Conservation (phyloP, 768 basidiomycete genomes). For the Mycena leptocephala region DNA sequence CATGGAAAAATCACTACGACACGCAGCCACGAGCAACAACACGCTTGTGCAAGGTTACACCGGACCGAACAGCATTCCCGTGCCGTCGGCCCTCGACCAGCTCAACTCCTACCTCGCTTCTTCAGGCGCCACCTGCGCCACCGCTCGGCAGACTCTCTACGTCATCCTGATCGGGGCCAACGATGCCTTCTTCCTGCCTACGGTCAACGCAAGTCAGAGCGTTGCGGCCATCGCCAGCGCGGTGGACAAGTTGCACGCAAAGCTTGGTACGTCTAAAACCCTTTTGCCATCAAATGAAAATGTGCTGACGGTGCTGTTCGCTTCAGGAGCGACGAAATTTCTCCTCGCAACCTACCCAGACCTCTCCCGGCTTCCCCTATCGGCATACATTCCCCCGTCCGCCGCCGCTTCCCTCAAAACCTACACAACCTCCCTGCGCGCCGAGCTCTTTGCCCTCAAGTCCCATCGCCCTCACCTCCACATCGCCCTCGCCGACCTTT, state of each 20-base stretch:
- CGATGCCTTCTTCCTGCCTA: neutral
- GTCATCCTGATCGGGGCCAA: neutral
- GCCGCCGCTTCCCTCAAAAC: neutral
- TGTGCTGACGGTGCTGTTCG: neutral
- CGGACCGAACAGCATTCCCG: neutral
- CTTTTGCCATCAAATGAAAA: neutral
- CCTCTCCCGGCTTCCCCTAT: slow-evolving; percentile 2
- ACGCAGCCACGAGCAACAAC: slow-evolving; percentile 1
- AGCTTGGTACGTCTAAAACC: neutral
- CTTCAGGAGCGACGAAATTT: neutral
- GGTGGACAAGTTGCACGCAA: neutral
- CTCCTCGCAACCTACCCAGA: neutral
- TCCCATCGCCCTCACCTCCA: neutral
- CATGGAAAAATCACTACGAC: neutral
- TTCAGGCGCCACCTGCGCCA: neutral
- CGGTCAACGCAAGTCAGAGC: neutral
- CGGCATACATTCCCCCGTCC: neutral
- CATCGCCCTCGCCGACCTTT: neutral
- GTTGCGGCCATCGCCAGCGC: neutral
- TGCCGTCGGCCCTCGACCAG: neutral
- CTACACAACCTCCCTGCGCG: neutral
- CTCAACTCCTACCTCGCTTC: neutral
- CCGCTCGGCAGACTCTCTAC: neutral
- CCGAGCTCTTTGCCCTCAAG: neutral
- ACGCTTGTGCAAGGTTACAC: neutral